Evolutionary conservation across 2,329 filamentous ascomycete genomes (phyloP), one percentile per base, ranked within the genome.

Genomic region (Trichoderma asperellum): DNA sequence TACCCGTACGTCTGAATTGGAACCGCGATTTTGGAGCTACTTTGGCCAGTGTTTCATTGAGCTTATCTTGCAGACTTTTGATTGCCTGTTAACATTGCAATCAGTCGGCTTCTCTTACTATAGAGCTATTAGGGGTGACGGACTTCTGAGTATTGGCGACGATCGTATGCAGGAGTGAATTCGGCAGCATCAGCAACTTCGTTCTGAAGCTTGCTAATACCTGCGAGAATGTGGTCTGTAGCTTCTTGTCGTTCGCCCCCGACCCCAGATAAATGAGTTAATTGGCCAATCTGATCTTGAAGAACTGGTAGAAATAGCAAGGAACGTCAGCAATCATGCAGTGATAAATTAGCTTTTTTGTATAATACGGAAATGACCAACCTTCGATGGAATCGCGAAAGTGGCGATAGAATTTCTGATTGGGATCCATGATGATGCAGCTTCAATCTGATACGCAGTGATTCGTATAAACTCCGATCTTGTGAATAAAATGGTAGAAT

Each of bases 161-260:
- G 93, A 76, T 98, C 96, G 77, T 97, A 96, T 8, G 93, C 89
- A 2, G 96, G 94, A 18, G 97, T 88, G 73, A 91, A 93, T 68
- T 90, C 89, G 1, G 91, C 88, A 0, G 92, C 92, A 80, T 97
- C 94, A 73, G 92, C 91, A 49, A 97, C 92, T 74, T 96, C 91
- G 72, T 91, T 91, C 1, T 93, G 94, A 18, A 98, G 85, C 69
- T 89, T 88, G 35, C 92, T 90, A 75, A 98, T 96, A 71, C 89
- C 88, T 18, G 91, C 89, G 16, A 97, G 85, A 73, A 94, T 91
- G 75, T 92, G 88, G 73, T 97, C 94, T 58, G 92, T 89, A 63
- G 92, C 92, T 77, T 95, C 91, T 71, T 91, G 88, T 55, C 93
- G 91, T 79, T 96, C 93, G 71, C 91, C 91, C 4, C 73, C 91